Evolutionary conservation across 2,329 filamentous ascomycete species (phyloP), one percentile per base, ranked within the genome.

Genomic region (Sclerotinia trifoliorum): DNA sequence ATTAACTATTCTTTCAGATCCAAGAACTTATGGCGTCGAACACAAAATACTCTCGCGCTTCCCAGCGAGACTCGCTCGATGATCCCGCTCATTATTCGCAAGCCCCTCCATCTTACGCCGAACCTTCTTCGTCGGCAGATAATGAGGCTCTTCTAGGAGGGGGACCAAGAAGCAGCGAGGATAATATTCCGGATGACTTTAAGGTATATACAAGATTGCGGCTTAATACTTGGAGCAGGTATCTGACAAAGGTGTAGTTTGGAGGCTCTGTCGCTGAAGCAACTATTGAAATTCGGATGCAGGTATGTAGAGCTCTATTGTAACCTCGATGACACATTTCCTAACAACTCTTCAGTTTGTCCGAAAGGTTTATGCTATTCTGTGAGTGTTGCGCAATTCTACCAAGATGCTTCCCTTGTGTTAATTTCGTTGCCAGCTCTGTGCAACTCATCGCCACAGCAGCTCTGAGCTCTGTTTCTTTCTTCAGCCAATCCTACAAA

Each of bases 101-200:
- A 77, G 85, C 93, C 77, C 94, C 94, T 73, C 94, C 94, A 26
- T 91, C 91, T 70, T 97, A 97, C 82, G 85, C 86, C 78, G 82
- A 81, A 70, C 83, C 85, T 71, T 80, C 83, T 70, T 84, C 87
- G 49, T 82, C 86, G 49, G 79, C 81, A 35, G 80, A 84, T 70
- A 83, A 84, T 75, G 83, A 85, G 71, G 79, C 82, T 70, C 80
- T 81, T 17, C 81, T 85, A 29, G 83, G 91, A 52, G 86, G 91
- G 68, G 90, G 85, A 56, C 88, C 92, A 64, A 88, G 94, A 75
- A 86, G 84, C 78, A 94, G 94, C 80, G 88, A 94, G 77, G 94
- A 97, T 81, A 96, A 97, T 77, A 79, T 98, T 56, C 94, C 94
- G 1, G 94, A 98, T 82, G 94, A 98, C 80, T 98, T 98, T 88